Evolutionary conservation across 2,329 filamentous ascomycete species (phyloP).

Genomic region (Aspergillus brasiliensis): DNA sequence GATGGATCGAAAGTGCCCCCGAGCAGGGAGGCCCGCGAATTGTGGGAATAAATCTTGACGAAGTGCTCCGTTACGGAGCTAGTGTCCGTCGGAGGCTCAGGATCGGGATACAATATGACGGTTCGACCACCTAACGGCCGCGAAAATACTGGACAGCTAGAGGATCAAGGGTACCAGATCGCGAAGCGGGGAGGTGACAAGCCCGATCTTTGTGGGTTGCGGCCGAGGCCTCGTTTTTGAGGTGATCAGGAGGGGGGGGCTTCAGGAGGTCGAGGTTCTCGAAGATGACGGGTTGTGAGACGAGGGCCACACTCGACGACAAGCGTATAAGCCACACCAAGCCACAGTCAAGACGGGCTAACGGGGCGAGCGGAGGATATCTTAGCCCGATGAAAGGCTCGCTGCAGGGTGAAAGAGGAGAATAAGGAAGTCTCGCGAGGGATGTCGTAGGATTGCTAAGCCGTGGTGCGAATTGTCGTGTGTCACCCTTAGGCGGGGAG

Average conservation of each 20-base stretch:
- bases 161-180: not conserved
- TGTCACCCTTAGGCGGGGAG: constrained; percentile 20
- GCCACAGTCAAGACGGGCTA: constrained; percentile 5
- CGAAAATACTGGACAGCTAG: not conserved
- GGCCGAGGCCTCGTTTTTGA: constrained; percentile 5
- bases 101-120: constrained; percentile 35
- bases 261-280: constrained; percentile 18
- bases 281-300: constrained; percentile 7
- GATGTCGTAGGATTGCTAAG: constrained; percentile 17
- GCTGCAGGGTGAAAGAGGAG: not conserved
- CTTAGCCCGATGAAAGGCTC: not conserved
- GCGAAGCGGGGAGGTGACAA: constrained; percentile 9
- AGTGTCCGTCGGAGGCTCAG: constrained; percentile 27
- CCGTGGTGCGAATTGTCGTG: constrained; percentile 23
- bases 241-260: constrained; percentile 1
- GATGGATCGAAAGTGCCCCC: constrained; percentile 58
- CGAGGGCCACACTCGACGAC: constrained; percentile 7
- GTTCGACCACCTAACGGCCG: constrained; percentile 36
- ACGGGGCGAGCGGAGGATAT: constrained; percentile 11
- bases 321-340: constrained; percentile 16
- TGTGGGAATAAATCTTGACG: constrained; percentile 59
- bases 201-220: constrained; percentile 3
- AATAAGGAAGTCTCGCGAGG: not conserved
- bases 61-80: constrained; percentile 46
- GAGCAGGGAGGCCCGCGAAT: constrained; percentile 60